Conservation (phyloP, 768 basidiomycete genomes). For the Boletales sp. region DNA sequence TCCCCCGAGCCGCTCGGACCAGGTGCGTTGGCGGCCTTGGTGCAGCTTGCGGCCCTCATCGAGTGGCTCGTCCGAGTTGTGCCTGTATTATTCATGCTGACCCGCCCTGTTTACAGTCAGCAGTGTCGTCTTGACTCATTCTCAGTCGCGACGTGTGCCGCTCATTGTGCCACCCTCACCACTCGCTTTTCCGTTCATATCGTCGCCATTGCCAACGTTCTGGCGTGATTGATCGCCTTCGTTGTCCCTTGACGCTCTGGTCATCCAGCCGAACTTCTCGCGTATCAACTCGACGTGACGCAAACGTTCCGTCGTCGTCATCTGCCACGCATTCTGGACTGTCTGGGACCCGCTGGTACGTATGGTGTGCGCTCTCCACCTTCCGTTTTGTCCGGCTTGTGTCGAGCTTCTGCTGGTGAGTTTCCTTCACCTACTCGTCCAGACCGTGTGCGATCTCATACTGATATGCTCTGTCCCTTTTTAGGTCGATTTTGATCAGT, state of each 20-base stretch:
- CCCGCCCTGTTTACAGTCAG: slow-evolving; percentile 35
- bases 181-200: neutral
- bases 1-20: slow-evolving; percentile 33
- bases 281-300: neutral
- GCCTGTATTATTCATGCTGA: too few species aligned
- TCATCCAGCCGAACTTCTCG: neutral
- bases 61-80: slow-evolving; percentile 70
- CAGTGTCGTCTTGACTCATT: slow-evolving; percentile 44
- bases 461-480: too few species aligned
- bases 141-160: neutral
- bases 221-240: neutral
- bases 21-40: slow-evolving; percentile 38
- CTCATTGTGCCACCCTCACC: neutral
- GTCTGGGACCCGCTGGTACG: too few species aligned
- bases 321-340: too few species aligned
- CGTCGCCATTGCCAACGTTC: neutral
- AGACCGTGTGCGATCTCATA: too few species aligned
- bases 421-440: too few species aligned
- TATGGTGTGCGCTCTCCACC: too few species aligned
- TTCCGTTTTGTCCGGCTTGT: too few species aligned
- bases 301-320: too few species aligned
- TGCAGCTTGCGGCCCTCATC: slow-evolving; percentile 57
- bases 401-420: too few species aligned
- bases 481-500: too few species aligned
- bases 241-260: neutral